Base-by-base conservation (phyloP, 768 basidiomycete species). In the Phylloporus sp. region DNA sequence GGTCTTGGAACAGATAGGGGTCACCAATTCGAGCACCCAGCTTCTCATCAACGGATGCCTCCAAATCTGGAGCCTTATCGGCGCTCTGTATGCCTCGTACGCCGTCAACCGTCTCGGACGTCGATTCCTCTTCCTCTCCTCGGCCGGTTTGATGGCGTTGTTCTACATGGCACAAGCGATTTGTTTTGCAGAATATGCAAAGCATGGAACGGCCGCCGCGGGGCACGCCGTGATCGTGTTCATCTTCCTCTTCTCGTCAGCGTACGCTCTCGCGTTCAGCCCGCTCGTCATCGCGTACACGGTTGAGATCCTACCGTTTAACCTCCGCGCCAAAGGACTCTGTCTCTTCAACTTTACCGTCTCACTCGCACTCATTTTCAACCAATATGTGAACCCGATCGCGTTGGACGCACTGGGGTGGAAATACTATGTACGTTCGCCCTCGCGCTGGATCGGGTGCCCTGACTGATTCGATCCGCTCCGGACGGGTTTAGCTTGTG, bases 291-390 rank as follows among this genome's bases (percentile, higher is more conserved):
- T 79, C 24, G 58, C 74, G 0, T 82, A 80, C 54, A 75, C 77
- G 6, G 69, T 91, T 47, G 91, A 93, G 62, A 90, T 93, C 53
- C 65, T 92, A 4, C 90, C 89, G 0, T 89, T 80, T 66, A 74
- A 71, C 48, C 81, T 91, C 48, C 81, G 90, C 42, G 89, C 89
- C 9, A 87, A 82, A 57, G 88, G 88, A 0, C 83, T 87, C 50
- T 81, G 86, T 7, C 60, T 86, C 28, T 86, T 89, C 82, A 84
- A 82, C 61, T 65, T 86, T 41, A 71, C 71, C 5, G 71, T 86
- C 23, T 81, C 78, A 57, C 69, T 84, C 29, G 78, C 83, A 2
- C 69, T 86, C 22, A 82, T 86, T 3, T 84, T 91, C 65, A 90
- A 86, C 56, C 84, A 85, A 58, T 85, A 87, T 44, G 78, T 87